phyloP scores from a whole-genome alignment of 805 yeast genomes.

The Teunomyces aglyptinius region DNA sequence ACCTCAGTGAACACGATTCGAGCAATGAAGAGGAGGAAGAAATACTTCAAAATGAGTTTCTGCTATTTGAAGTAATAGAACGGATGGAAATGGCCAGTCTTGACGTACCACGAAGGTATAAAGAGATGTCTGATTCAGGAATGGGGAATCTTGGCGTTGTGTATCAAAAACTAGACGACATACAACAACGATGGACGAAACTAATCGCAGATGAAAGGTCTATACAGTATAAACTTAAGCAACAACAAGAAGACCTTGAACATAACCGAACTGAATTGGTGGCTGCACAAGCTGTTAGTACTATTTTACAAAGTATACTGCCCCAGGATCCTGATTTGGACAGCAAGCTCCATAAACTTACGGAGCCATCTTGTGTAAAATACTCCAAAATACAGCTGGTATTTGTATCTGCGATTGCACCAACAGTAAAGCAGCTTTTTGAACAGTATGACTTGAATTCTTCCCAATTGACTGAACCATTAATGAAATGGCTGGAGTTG shows the following conservation, averaged over 20 bases:
- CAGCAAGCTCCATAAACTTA: neutral
- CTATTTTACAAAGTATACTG: neutral
- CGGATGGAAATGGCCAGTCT: constrained; percentile 32
- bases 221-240: neutral
- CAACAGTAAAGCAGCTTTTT: constrained; percentile 8
- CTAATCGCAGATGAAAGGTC: constrained; percentile 11
- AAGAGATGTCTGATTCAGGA: constrained; percentile 30
- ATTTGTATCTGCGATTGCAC: constrained; percentile 11
- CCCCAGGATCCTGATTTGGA: neutral
- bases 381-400: constrained; percentile 5
- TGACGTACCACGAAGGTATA: constrained; percentile 34
- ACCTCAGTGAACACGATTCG: constrained; percentile 8
- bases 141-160: neutral
- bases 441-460: constrained; percentile 8
- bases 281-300: constrained; percentile 1
- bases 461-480: constrained; percentile 4
- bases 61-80: constrained; percentile 35
- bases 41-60: constrained; percentile 7
- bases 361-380: neutral
- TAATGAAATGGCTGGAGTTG: constrained; percentile 15
- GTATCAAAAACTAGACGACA: constrained; percentile 12
- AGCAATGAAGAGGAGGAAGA: constrained; percentile 20
- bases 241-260: neutral
- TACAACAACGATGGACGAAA: constrained; percentile 15
- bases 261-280: constrained; percentile 1